Evolutionary conservation across 495 filamentous ascomycete genomes (phyloP), one percentile per base, ranked within the genome.

Genomic region (Xylaria telfairii): DNA sequence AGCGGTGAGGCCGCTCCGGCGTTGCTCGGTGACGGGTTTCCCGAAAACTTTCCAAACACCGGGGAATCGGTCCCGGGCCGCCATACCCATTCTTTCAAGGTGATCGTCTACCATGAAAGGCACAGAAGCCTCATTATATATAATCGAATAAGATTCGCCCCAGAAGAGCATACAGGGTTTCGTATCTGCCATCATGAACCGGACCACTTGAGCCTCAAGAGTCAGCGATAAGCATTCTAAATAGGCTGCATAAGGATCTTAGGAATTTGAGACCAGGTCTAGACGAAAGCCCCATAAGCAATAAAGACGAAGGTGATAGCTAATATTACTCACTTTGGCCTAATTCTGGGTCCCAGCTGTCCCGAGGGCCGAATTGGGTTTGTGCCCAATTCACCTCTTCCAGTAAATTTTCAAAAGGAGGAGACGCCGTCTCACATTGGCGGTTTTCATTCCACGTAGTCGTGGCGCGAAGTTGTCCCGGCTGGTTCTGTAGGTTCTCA

Each of bases 41-140:
- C 76, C 78, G n/a, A 85, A 67, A 47, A 73, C 71, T 39, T 73
- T 64, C 72, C 80, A 82, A 3, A 80, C 76, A 2, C 78, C 72
- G 26, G 74, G 68, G 74, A 83, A 83, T 0, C 79, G 70, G 1
- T 79, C 72, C 24, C 78, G 71, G n/a, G 83, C 82, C 17, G 76
- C 47, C 77, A 75, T 77, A 32, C 82, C 83, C 42, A 84, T 74
- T 37, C 81, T 72, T 0, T 68, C 57, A 1, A 81, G 82, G 64
- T 85, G 81, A 28, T 73, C 80, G 7, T 73, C 70, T 13, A 79
- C 81, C 34, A 80, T 77, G 3, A 85, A 47, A 61, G 79, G 80
- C 71, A 81, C 78, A 60, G 80, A 84, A 0, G 83, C 79, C 65
- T 85, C 82, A 72, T 84, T 85, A 73, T 85, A 84, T 39, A 85